phyloP scores from a whole-genome alignment of 352 stramenopile species.

The Globisporangium perplexum region DNA sequence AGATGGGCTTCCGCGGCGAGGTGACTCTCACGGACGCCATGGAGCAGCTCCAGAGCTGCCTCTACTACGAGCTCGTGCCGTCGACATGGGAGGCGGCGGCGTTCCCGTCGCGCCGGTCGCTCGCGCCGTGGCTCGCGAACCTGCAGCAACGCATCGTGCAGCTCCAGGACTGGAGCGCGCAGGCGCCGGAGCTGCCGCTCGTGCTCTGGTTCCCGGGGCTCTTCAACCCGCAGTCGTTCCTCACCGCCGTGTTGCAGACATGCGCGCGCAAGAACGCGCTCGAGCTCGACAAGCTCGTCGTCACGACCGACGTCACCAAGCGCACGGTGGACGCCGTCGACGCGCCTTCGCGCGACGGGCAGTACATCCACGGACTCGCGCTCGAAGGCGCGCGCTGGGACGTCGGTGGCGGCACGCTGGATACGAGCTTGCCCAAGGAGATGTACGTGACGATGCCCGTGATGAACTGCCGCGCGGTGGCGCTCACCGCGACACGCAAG shows the following conservation, averaged over 20 bases:
- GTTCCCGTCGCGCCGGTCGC: conserved; percentile 71
- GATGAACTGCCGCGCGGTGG: conserved; percentile 81
- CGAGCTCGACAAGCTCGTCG: conserved; percentile 77
- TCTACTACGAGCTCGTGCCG: conserved; percentile 79
- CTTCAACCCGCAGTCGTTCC: conserved; percentile 84
- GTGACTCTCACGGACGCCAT: conserved; percentile 86
- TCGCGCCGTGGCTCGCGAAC: conserved; percentile 83
- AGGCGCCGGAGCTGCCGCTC: conserved; percentile 67
- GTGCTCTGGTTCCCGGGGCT: conserved; percentile 82
- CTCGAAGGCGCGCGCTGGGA: conserved; percentile 91
- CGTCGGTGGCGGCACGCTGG: conserved; percentile 68
- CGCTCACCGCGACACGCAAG: conserved; percentile 3
- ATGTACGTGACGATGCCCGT: conserved; percentile 91
- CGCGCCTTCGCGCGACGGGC: conserved; percentile 82
- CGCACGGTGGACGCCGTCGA: conserved; percentile 73
- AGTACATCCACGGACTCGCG: conserved; percentile 86
- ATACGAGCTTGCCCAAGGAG: conserved; percentile 81
- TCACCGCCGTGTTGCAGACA: conserved; percentile 76
- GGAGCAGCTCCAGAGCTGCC: conserved; percentile 72
- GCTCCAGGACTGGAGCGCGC: conserved; percentile 82
- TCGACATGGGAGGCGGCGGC: conserved; percentile 65
- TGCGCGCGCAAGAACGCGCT: conserved; percentile 66
- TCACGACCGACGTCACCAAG: conserved; percentile 88
- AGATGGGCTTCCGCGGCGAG: conserved; percentile 86
- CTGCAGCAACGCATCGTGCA: conserved; percentile 82